Conservation (phyloP, 177 flowering plant species). For the Vitis hybrid region DNA sequence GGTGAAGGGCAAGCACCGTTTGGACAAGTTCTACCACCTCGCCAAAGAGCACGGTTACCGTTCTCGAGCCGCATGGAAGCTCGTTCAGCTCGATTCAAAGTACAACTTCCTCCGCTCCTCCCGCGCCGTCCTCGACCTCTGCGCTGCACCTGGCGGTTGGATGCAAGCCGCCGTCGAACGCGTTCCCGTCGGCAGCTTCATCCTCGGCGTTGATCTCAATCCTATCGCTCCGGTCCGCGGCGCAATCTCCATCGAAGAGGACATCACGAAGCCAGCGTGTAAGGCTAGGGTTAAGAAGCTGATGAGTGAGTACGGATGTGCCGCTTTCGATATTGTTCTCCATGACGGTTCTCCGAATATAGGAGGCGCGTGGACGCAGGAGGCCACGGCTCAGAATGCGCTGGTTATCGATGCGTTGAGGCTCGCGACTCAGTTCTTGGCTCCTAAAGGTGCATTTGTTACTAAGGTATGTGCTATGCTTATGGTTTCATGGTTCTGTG, state of each 20-base stretch:
- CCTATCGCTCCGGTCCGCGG: constrained; percentile 83
- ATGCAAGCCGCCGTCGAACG: constrained; percentile 83
- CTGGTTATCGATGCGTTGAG: constrained; percentile 78
- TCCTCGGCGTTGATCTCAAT: constrained; percentile 78
- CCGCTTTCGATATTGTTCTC: constrained; percentile 71
- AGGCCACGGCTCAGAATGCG: constrained; percentile 80
- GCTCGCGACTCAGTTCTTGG: constrained; percentile 75
- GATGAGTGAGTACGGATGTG: constrained; percentile 59
- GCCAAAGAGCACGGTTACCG: constrained; percentile 93
- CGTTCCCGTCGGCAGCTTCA: constrained; percentile 74
- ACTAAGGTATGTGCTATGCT: constrained; percentile 58
- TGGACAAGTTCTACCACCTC: constrained; percentile 78
- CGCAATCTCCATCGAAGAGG: constrained; percentile 65
- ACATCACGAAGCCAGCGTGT: constrained; percentile 75
- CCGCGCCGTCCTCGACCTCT: constrained; percentile 84
- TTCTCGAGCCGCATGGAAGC: constrained; percentile 91
- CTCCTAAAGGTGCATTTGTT: constrained; percentile 83
- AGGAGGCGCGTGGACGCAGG: constrained; percentile 96
- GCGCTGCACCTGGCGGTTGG: constrained; percentile 99
- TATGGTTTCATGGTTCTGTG: background rate
- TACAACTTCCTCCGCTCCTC: constrained; percentile 64
- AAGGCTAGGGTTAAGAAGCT: constrained; percentile 50
- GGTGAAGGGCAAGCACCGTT: constrained; percentile 85
- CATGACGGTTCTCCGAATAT: constrained; percentile 96
- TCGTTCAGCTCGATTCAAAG: constrained; percentile 80